Evolutionary conservation across 805 yeast genomes (phyloP).

Genomic region (Pichia scutulata): DNA sequence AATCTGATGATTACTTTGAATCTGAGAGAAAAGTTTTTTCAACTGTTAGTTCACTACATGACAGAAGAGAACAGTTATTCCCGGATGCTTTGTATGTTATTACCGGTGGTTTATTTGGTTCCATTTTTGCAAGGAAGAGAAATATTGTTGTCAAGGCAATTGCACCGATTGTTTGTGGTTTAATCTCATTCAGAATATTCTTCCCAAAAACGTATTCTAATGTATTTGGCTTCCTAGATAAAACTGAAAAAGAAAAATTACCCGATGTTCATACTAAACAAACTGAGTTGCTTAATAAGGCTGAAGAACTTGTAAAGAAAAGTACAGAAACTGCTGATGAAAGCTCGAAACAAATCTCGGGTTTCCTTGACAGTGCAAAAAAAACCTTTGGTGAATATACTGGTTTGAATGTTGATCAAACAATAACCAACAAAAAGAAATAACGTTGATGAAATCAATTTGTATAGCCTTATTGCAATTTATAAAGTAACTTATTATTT

Average conservation of each 20-base stretch:
- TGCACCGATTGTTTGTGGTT: constrained; percentile 54
- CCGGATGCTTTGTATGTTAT: constrained; percentile 65
- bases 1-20: constrained; percentile 42
- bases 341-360: constrained; percentile 32
- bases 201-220: constrained; percentile 67
- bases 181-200: constrained; percentile 57
- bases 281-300: constrained; percentile 36
- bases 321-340: constrained; percentile 37
- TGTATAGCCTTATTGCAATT: neutral
- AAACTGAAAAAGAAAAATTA: constrained; percentile 48
- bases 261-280: constrained; percentile 65
- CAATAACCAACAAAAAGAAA: constrained; percentile 42
- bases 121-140: constrained; percentile 63
- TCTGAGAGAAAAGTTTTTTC: constrained; percentile 57
- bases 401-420: constrained; percentile 63
- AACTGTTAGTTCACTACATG: constrained; percentile 58
- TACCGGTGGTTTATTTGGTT: constrained; percentile 65
- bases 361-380: constrained; percentile 28
- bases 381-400: constrained; percentile 45
- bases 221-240: constrained; percentile 50
- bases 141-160: constrained; percentile 45
- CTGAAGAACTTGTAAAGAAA: constrained; percentile 36
- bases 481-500: neutral
- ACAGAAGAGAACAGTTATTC: constrained; percentile 56
- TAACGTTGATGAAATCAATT: constrained; percentile 1